These are phyloP conservation scores for Parastagonospora nodorum DNA, from an alignment of 2,329 filamentous ascomycete species.

Conservation along the genomic window DNA sequence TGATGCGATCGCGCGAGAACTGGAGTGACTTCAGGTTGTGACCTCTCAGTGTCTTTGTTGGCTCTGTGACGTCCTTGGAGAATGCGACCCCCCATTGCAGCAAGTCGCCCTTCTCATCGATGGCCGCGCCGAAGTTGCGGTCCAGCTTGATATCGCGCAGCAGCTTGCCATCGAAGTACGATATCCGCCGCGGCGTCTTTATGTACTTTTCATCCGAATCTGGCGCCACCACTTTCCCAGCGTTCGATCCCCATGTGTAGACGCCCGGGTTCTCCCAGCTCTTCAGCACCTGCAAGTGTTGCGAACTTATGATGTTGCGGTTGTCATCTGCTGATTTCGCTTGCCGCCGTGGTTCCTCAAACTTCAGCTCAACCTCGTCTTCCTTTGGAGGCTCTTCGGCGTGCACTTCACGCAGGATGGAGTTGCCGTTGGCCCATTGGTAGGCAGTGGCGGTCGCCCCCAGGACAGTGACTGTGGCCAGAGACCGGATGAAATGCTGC, in stretches of 20 bases:
- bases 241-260: conserved; percentile 92
- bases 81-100: conserved; percentile 89
- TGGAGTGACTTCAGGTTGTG: conserved; percentile 79
- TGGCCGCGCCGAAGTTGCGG: conserved; percentile 79
- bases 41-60: conserved; percentile 74
- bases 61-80: conserved; percentile 66
- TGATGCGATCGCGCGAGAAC: conserved; percentile 80
- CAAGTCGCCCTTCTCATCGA: conserved; percentile 85
- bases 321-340: conserved; percentile 70
- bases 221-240: conserved; percentile 82
- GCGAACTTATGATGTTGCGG: conserved; percentile 77
- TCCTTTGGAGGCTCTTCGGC: conserved; percentile 57
- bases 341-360: conserved; percentile 68
- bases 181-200: conserved; percentile 78
- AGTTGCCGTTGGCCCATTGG: conserved; percentile 50
- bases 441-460: conserved; percentile 52
- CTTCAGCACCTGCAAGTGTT: conserved; percentile 84
- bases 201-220: conserved; percentile 76
- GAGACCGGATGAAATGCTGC: conserved; percentile 52
- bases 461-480: conserved; percentile 49
- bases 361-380: conserved; percentile 62
- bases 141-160: conserved; percentile 88
- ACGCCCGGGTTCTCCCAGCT: conserved; percentile 84
- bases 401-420: conserved; percentile 49
- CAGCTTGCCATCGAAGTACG: conserved; percentile 82